Evolutionary conservation across 306 rosid species (phyloP), one percentile per base, ranked within the genome.

Genomic region (Corylus americana): DNA sequence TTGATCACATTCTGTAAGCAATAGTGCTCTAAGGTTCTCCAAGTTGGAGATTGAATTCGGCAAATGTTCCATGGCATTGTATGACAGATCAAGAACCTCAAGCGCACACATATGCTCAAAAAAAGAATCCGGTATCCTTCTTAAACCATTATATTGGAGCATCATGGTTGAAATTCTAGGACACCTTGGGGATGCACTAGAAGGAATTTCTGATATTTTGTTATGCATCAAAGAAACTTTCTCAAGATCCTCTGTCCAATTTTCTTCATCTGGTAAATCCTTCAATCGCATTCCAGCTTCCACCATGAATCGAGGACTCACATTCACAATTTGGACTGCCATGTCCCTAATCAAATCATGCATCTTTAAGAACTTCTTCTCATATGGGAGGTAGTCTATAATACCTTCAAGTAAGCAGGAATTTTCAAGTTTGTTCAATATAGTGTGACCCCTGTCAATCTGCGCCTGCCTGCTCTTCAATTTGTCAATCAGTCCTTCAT

Each of bases 261-360:
- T 17, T 16, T 74, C 75, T 68, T 55, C 71, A 39, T 69, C 62
- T 8, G 83, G 83, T 12, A 80, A 29, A 7, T 50, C 35, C 55
- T 42, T 64, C 76, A 81, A 73, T 37, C 42, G 16, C 5, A 13
- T 69, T 11, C 57, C 57, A 50, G 75, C 70, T 59, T 31, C 11
- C 27, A 75, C 80, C 80, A 81, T 63, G 73, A 64, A 73, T 48
- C 67, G 8, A 29, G 35, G 45, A 73, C 47, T 55, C 1, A 22
- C 31, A 29, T 42, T 11, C 14, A 55, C 64, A 22, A 72, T 72
- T 22, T 54, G 73, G 16, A 74, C 57, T 13, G 74, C 78, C 83
- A 74, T 80, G 70, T 66, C 74, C 49, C 79, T 25, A 51, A 80
- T n/a, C 55, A 74, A 74, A 39, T 80, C 74, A 27, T 80, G 79